phyloP scores from a whole-genome alignment of 2,329 filamentous ascomycete genomes.

The Botrytis hyacinthi region DNA sequence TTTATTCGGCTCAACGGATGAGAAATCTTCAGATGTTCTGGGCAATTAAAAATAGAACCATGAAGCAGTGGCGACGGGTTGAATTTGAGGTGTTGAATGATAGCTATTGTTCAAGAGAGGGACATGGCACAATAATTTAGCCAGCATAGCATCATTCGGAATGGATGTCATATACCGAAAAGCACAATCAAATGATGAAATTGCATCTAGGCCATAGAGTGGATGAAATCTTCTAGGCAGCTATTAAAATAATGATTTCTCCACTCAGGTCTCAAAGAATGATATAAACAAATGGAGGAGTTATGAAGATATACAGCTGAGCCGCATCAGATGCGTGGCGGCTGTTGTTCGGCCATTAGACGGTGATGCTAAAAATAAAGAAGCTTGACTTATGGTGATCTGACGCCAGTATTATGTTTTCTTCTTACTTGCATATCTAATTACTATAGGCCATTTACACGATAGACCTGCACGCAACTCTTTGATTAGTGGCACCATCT shows the following conservation, averaged over 20 bases:
- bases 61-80: not conserved
- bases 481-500: not conserved
- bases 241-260: not conserved
- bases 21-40: not conserved
- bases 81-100: not conserved
- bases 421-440: not conserved
- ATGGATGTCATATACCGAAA: not conserved
- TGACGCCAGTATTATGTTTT: not conserved
- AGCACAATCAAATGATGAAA: not conserved
- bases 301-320: conserved; percentile 1
- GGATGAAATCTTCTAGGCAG: not conserved
- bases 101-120: not conserved
- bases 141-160: not conserved
- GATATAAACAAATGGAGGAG: not conserved
- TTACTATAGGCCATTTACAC: too few species aligned
- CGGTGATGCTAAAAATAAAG: conserved; percentile 1
- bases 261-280: not conserved
- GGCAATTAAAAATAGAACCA: not conserved
- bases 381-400: not conserved
- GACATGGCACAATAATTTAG: not conserved
- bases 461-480: not conserved
- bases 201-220: not conserved
- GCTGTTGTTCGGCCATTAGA: not conserved
- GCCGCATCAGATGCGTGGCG: not conserved
- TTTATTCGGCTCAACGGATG: not conserved